These are phyloP conservation scores for Metschnikowia orientalis DNA, from an alignment of 805 yeast genomes.

Conservation along the genomic window DNA sequence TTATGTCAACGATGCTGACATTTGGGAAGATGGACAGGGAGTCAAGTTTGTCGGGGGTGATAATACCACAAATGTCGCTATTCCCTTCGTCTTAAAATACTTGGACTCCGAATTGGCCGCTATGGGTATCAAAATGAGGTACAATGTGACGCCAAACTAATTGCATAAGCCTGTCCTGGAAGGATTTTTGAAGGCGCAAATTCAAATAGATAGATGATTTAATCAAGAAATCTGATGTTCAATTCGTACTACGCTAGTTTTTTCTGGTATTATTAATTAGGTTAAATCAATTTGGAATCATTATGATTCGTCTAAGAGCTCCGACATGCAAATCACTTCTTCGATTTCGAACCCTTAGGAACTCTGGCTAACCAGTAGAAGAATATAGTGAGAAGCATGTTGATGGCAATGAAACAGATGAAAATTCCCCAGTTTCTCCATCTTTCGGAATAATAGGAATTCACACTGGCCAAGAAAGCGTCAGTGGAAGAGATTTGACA, in stretches of 20 bases:
- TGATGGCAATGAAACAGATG: conserved; percentile 42
- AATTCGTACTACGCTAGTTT: no score
- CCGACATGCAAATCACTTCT: no score
- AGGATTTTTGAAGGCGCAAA: neutral
- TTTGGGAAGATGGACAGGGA: conserved; percentile 98
- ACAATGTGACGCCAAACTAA: conserved; percentile 65
- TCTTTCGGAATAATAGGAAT: conserved; percentile 45
- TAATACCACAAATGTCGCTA: conserved; percentile 90
- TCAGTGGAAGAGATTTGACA: conserved; percentile 60
- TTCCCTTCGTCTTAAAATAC: conserved; percentile 93
- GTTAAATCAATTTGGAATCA: no score
- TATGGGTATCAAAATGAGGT: conserved; percentile 93
- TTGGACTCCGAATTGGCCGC: conserved; percentile 94
- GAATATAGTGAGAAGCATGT: conserved; percentile 28
- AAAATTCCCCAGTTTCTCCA: conserved; percentile 67
- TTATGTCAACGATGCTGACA: conserved; percentile 61
- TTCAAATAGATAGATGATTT: no score
- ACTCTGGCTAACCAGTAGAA: conserved; percentile 67
- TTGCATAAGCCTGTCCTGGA: conserved; percentile 8
- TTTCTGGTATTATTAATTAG: no score
- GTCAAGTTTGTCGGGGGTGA: conserved; percentile 87
- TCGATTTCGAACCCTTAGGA: conserved; percentile 54
- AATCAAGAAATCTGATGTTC: no score
- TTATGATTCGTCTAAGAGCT: no score
- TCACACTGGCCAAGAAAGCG: conserved; percentile 46